Evolutionary conservation across 2,329 filamentous ascomycete species (phyloP).

Genomic region (Beauveria caledonica): DNA sequence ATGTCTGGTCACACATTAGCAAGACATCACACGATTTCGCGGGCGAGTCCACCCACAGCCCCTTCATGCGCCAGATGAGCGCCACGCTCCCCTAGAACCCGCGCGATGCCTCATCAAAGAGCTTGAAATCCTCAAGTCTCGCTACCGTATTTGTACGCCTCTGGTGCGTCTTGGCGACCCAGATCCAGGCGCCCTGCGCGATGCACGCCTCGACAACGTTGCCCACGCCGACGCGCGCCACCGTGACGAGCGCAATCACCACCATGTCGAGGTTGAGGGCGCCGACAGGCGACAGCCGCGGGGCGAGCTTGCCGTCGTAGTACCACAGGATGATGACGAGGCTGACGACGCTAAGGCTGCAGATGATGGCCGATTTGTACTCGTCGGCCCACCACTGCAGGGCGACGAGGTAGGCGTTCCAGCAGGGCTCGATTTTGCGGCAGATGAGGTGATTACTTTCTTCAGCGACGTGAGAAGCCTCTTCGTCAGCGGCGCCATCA

Average conservation of each 20-base stretch:
- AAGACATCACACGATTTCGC: background rate
- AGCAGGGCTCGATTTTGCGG: conserved; percentile 4
- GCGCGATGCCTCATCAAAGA: conserved; percentile 30
- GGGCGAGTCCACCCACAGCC: conserved; percentile 17
- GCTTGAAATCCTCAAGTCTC: conserved; percentile 28
- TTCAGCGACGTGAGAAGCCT: background rate
- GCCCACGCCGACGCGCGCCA: conserved; percentile 28
- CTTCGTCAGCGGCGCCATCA: conserved; percentile 10
- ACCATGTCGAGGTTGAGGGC: conserved; percentile 26
- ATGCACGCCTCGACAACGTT: conserved; percentile 28
- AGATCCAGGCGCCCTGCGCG: conserved; percentile 32
- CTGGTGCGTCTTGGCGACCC: conserved; percentile 29
- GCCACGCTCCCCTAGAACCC: conserved; percentile 27
- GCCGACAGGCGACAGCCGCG: conserved; percentile 17
- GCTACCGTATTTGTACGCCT: conserved; percentile 23
- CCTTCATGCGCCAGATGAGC: conserved; percentile 28
- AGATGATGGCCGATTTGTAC: conserved; percentile 25
- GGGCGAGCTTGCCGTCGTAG: conserved; percentile 24
- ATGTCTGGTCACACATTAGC: conserved; percentile 19
- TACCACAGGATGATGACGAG: conserved; percentile 22
- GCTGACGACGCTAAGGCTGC: conserved; percentile 19
- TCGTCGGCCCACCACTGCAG: conserved; percentile 30
- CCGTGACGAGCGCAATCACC: conserved; percentile 29
- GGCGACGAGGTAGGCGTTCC: conserved; percentile 16
- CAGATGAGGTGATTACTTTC: conserved; percentile 2